phyloP scores from a whole-genome alignment of 257 asterid species.

The Solanum lycopersicoides region DNA sequence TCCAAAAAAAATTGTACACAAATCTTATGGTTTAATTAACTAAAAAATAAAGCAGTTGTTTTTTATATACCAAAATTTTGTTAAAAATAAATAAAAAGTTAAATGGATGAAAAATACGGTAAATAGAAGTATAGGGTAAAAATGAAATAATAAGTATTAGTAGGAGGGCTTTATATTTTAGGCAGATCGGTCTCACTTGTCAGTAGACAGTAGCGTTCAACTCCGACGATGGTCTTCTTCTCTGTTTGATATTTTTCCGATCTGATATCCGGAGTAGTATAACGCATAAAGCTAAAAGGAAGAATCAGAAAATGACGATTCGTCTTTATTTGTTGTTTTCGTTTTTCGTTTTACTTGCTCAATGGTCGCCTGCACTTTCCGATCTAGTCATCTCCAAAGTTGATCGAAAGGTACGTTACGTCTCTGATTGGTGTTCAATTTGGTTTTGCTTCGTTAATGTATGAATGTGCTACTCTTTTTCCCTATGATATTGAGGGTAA shows the following conservation, averaged over 20 bases:
- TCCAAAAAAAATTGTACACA: too few relatives aligned
- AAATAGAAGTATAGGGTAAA: background rate
- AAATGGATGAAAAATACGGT: background rate
- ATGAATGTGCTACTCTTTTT: background rate
- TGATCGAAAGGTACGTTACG: conserved; percentile 63
- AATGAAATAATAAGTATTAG: background rate
- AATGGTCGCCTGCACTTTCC: conserved; percentile 34
- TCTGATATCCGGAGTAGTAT: background rate
- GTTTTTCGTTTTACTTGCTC: background rate
- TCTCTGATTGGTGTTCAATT: background rate
- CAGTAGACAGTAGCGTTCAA: background rate
- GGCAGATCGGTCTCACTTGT: background rate
- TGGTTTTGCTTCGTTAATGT: background rate
- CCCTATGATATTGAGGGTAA: background rate
- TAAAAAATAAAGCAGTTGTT: too few relatives aligned
- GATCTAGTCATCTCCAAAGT: conserved; percentile 71
- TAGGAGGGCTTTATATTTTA: background rate
- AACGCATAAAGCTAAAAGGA: background rate
- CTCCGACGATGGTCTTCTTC: background rate
- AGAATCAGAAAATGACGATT: conserved; percentile 1
- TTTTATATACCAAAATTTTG: too few relatives aligned
- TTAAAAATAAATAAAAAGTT: too few relatives aligned
- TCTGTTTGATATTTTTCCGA: background rate
- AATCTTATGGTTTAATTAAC: background rate
- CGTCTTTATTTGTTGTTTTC: conserved; percentile 22